Conservation (phyloP, 1,284 basidiomycete species). For the Trichosporon sp. region DNA sequence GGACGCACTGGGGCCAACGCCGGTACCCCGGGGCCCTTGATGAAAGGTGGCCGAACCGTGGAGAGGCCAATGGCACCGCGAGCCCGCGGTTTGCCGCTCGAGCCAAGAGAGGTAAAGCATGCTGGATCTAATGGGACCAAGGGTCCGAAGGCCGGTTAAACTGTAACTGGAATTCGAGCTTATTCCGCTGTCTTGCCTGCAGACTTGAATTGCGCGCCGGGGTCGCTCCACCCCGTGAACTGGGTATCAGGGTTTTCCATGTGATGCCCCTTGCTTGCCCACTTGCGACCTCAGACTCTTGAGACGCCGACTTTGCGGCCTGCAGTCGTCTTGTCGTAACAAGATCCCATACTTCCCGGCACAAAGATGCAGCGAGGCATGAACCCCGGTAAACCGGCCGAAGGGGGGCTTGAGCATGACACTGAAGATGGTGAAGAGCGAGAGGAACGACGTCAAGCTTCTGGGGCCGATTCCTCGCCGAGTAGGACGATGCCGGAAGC, state of each 20-base stretch:
- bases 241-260: slow-evolving; percentile 7
- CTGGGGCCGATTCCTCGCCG: slow-evolving; percentile 3
- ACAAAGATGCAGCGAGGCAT: slow-evolving; percentile 9
- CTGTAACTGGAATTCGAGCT: slow-evolving; percentile 9
- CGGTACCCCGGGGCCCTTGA: not conserved
- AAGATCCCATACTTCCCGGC: not conserved
- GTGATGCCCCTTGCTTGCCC: not conserved
- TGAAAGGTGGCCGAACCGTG: not conserved
- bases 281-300: not conserved
- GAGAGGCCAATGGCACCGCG: not conserved
- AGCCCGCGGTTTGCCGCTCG: not conserved
- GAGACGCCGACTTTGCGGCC: not conserved
- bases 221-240: not conserved
- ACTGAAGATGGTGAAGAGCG: not conserved
- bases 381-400: not conserved
- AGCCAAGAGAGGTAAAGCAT: slow-evolving; percentile 3
- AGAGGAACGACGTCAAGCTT: not conserved
- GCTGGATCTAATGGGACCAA: slow-evolving; percentile 1
- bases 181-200: not conserved
- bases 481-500: not conserved
- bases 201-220: not conserved
- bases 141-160: slow-evolving; percentile 5
- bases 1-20: not conserved
- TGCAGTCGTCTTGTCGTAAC: not conserved
- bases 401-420: not conserved